A percentile compares a stretch with the other conserved stretches of the same genome.
Conservation (phyloP, 352 stramenopile genomes). For the Pythium scleroteichum region DNA sequence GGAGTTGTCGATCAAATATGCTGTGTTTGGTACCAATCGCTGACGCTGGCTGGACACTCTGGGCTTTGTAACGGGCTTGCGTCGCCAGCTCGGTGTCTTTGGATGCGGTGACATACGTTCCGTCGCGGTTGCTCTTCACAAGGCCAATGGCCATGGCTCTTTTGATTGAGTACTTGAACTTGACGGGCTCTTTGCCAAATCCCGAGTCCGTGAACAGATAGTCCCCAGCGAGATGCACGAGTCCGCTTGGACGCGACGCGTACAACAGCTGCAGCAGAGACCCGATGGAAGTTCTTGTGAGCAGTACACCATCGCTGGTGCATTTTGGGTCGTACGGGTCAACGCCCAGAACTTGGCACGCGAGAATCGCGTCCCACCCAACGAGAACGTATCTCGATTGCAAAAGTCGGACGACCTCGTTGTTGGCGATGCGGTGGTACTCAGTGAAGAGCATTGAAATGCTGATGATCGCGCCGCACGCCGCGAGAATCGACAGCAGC, state of each 20-base stretch:
- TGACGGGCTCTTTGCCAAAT: slow-evolving; percentile 34
- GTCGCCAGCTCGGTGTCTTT: slow-evolving; percentile 1
- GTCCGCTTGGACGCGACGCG: slow-evolving; percentile 47
- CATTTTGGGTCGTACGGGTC: slow-evolving; percentile 41
- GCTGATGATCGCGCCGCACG: slow-evolving; percentile 32
- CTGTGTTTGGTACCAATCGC: slow-evolving; percentile 5
- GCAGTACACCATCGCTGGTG: slow-evolving; percentile 20
- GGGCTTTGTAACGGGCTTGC: neutral
- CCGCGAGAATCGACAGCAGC: slow-evolving; percentile 38
- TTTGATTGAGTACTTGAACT: slow-evolving; percentile 41
- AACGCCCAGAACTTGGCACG: slow-evolving; percentile 46
- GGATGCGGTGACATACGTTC: slow-evolving; percentile 8
- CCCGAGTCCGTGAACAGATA: slow-evolving; percentile 51
- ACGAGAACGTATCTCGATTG: slow-evolving; percentile 55
- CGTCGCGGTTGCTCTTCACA: slow-evolving; percentile 18
- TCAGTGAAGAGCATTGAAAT: slow-evolving; percentile 40
- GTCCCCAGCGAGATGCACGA: slow-evolving; percentile 48
- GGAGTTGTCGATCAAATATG: slow-evolving; percentile 14
- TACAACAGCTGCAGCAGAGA: slow-evolving; percentile 55
- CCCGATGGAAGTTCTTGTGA: slow-evolving; percentile 43
- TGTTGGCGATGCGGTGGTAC: slow-evolving; percentile 49
- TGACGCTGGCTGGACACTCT: neutral
- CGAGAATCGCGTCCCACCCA: slow-evolving; percentile 48
- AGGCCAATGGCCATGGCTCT: slow-evolving; percentile 43
- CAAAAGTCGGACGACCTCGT: slow-evolving; percentile 44